These are phyloP conservation scores for Novakomyces olei DNA, from an alignment of 805 yeast genomes.

Conservation along the genomic window DNA sequence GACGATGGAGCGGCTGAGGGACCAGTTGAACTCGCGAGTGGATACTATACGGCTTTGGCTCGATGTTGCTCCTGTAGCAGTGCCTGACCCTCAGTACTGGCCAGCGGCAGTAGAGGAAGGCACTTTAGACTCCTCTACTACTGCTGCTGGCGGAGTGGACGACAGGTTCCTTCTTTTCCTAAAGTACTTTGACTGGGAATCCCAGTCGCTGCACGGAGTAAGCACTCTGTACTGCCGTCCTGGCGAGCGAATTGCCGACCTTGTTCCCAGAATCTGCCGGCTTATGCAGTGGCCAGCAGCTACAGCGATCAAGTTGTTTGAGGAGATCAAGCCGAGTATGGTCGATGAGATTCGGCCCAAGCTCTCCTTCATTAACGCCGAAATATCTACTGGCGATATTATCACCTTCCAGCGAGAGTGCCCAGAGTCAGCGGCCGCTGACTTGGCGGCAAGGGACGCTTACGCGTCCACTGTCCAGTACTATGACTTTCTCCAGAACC, in stretches of 20 bases:
- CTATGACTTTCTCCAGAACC: constrained; percentile 16
- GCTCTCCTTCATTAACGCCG: constrained; percentile 14
- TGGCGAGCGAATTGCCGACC: constrained; percentile 21
- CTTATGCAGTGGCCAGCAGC: constrained; percentile 14
- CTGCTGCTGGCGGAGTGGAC: background rate
- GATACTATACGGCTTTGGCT: constrained; percentile 1
- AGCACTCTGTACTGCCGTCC: constrained; percentile 34
- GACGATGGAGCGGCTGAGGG: constrained; percentile 4
- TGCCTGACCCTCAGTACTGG: background rate
- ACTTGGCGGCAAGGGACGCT: constrained; percentile 4
- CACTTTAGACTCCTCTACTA: background rate
- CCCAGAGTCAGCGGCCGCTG: constrained; percentile 9
- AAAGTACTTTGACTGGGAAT: constrained; percentile 40
- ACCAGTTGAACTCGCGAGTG: background rate
- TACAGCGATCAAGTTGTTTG: constrained; percentile 13
- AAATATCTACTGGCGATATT: constrained; percentile 18
- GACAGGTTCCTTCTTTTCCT: constrained; percentile 17
- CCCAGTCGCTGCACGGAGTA: constrained; percentile 39
- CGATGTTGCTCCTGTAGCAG: background rate
- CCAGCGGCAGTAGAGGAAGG: background rate
- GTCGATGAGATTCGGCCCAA: constrained; percentile 13
- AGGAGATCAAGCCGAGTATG: constrained; percentile 18
- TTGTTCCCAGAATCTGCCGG: constrained; percentile 12
- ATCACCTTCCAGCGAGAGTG: constrained; percentile 15
- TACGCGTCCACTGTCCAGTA: constrained; percentile 11